Base-by-base conservation (phyloP, 768 basidiomycete species). In the Xerocomellus intermedius region DNA sequence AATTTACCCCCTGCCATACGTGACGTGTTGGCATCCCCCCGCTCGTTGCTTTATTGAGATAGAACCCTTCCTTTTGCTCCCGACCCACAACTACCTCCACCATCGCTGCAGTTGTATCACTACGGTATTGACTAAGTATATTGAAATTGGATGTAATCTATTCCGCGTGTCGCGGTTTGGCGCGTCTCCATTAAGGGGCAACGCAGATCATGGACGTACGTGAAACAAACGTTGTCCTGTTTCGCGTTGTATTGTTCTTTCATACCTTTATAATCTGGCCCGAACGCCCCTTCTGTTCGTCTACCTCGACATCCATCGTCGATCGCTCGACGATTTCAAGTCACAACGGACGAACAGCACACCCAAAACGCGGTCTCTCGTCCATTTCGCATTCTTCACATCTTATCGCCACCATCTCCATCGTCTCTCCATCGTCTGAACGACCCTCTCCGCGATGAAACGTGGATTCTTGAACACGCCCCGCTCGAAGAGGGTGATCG, bases 131-230 rank as follows among this genome's bases (percentile, higher is more conserved):
- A 55, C 16, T 1, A 24, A 37, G 50, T 32, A 41, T 50, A 56
- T 50, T 48, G 19, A 24, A 39, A 49, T 45, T 7, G 60, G 60
- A 56, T 65, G 57, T 66, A 60, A 64, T 60, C 5, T 60, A 55
- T 56, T 36, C n/a, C 45, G 26, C 26, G 5, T 21, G 37, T 33
- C 30, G 36, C 12, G 14, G 30, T 14, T 46, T 44, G 26, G 14
- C 7, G 42, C 9, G 24, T 43, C 44, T 33, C 8, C 32, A 5
- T 4, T 21, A 3, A 16, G 6, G 14, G n/a, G n/a, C 33, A n/a
- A n/a, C 8, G 33, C 46, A 10, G 17, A 8, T 4, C 14, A 3
- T 2, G 16, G 16, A 0, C 8, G 41, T 24, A 8, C 79, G 93
- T 8, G 26, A 26, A 26, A 26, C 26, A 26, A 26, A 24, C 24